Percentiles rank a stretch among this genome's conserved stretches.
Conservation (phyloP, 345 rosid species). For the Populus alba region DNA sequence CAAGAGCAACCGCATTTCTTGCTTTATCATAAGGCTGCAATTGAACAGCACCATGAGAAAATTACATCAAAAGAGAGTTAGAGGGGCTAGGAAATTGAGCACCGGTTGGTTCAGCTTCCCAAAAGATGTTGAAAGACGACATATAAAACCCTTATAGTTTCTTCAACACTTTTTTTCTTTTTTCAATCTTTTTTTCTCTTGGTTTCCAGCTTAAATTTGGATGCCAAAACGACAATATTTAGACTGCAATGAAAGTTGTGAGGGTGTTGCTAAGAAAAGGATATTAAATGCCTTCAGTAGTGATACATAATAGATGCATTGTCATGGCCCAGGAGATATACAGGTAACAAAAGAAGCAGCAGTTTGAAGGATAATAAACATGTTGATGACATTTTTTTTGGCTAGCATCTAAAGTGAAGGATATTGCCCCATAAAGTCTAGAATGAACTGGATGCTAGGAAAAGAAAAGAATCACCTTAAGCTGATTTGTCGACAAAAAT, state of each 20-base stretch:
- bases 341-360: background rate
- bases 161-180: too few species aligned
- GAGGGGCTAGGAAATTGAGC: background rate
- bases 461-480: slow-evolving; percentile 47
- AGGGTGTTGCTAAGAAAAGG: background rate
- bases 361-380: background rate
- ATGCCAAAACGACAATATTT: background rate
- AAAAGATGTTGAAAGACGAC: background rate
- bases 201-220: background rate
- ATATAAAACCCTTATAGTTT: background rate
- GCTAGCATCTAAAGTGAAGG: background rate
- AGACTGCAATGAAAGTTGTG: background rate
- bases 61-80: slow-evolving; percentile 13
- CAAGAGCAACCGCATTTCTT: slow-evolving; percentile 92
- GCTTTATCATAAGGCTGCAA: slow-evolving; percentile 85
- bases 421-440: background rate
- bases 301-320: background rate
- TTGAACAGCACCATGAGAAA: slow-evolving; percentile 9
- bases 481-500: slow-evolving; percentile 79
- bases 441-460: background rate
- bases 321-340: background rate
- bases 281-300: background rate
- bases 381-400: background rate
- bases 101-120: background rate
- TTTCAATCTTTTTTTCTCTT: background rate